These are phyloP conservation scores for Plasmodium vinckei DNA, from an alignment of 169 alveolate genomes.

Conservation along the genomic window DNA sequence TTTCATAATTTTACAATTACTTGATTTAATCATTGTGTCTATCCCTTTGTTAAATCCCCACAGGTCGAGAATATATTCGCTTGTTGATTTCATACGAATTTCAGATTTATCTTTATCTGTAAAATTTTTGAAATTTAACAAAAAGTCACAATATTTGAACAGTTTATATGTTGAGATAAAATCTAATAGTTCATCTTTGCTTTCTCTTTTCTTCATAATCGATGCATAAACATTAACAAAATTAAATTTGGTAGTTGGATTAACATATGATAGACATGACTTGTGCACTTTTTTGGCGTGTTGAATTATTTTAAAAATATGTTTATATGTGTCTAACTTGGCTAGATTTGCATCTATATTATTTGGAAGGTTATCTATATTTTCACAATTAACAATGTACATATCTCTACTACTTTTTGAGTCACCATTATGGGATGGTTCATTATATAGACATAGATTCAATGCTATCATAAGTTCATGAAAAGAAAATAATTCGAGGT, in stretches of 20 bases:
- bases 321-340: slow-evolving; percentile 10
- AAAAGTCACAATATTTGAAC: slow-evolving; percentile 31
- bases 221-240: background rate
- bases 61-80: slow-evolving; percentile 14
- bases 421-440: background rate
- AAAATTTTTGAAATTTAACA: slow-evolving; percentile 24
- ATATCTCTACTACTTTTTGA: background rate
- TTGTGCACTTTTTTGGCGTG: slow-evolving; percentile 1
- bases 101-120: background rate
- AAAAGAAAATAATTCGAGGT: background rate
- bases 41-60: slow-evolving; percentile 1
- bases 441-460: background rate
- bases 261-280: too few relatives aligned
- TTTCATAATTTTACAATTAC: background rate
- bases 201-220: slow-evolving; percentile 15
- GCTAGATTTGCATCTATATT: background rate
- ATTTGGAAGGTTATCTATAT: background rate
- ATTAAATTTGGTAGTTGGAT: too few relatives aligned
- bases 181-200: background rate
- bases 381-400: background rate
- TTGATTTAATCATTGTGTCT: too few relatives aligned
- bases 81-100: slow-evolving; percentile 11
- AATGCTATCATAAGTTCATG: slow-evolving; percentile 2
- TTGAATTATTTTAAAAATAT: background rate
- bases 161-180: slow-evolving; percentile 14